These are phyloP conservation scores for Pyricularia sp. DNA, from an alignment of 2,329 filamentous ascomycete species.

Conservation along the genomic window DNA sequence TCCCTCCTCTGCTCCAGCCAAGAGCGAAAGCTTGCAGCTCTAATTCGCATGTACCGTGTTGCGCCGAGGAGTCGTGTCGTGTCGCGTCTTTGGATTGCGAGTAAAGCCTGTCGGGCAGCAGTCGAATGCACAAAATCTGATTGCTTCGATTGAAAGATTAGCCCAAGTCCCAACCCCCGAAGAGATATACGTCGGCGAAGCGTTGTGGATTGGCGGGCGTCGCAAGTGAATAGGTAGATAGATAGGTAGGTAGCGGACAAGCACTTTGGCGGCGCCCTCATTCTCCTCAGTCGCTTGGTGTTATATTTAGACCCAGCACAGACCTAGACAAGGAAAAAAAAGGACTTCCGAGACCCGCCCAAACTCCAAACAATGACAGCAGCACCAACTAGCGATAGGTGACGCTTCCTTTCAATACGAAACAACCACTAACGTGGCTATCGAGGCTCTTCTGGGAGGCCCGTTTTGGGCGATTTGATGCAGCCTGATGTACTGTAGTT, in stretches of 20 bases:
- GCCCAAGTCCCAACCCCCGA: not conserved
- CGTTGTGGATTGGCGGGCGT: not conserved
- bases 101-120: not conserved
- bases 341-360: conserved; percentile 1
- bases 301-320: not conserved
- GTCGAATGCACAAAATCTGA: not conserved
- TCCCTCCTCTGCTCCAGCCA: not conserved
- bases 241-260: not conserved
- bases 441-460: not conserved
- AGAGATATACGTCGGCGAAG: not conserved
- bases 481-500: not conserved
- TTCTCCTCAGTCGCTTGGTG: not conserved
- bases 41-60: not conserved
- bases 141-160: not conserved
- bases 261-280: not conserved
- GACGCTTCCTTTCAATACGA: not conserved
- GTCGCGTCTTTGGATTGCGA: not conserved
- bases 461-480: not conserved
- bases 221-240: not conserved
- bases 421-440: not conserved
- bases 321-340: not conserved
- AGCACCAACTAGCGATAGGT: not conserved
- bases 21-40: not conserved
- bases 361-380: not conserved
- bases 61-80: not conserved